Conservation (phyloP, 1,284 basidiomycete species). For the Ganoderma multipileum region DNA sequence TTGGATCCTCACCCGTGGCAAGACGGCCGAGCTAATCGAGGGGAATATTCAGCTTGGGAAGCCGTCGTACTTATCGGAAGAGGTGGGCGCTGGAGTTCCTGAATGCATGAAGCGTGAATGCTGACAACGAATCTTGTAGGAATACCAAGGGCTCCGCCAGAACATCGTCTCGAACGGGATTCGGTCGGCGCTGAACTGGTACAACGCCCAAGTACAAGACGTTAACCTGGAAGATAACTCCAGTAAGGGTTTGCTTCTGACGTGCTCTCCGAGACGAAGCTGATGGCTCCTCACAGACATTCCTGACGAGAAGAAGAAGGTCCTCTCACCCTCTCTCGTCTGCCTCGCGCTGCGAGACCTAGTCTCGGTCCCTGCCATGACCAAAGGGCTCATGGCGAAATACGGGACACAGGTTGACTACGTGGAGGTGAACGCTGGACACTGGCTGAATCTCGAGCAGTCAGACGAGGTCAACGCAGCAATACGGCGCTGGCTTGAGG, state of each 20-base stretch:
- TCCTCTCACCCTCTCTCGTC: background rate
- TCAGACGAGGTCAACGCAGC: background rate
- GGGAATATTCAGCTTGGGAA: slow-evolving; percentile 9
- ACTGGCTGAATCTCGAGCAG: slow-evolving; percentile 5
- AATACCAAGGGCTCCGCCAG: slow-evolving; percentile 7
- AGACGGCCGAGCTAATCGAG: slow-evolving; percentile 9
- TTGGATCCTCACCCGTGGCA: slow-evolving; percentile 4
- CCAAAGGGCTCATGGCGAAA: background rate
- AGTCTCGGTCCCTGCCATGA: background rate
- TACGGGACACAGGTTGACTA: slow-evolving; percentile 2
- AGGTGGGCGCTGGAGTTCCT: background rate
- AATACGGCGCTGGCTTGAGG: background rate
- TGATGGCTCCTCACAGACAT: background rate
- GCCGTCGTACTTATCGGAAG: slow-evolving; percentile 9
- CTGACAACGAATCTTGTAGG: background rate
- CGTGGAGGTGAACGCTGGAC: slow-evolving; percentile 2
- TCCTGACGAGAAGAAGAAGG: slow-evolving; percentile 4
- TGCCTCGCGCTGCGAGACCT: slow-evolving; percentile 7
- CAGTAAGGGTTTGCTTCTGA: background rate
- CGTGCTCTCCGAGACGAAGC: background rate
- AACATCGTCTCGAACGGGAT: slow-evolving; percentile 7
- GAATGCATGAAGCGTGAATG: background rate
- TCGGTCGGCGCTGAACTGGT: slow-evolving; percentile 13
- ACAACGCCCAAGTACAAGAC: slow-evolving; percentile 5
- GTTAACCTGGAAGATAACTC: background rate